These are phyloP conservation scores for Pittosporum tobira DNA, from an alignment of 129 eudicot species.

Conservation along the genomic window DNA sequence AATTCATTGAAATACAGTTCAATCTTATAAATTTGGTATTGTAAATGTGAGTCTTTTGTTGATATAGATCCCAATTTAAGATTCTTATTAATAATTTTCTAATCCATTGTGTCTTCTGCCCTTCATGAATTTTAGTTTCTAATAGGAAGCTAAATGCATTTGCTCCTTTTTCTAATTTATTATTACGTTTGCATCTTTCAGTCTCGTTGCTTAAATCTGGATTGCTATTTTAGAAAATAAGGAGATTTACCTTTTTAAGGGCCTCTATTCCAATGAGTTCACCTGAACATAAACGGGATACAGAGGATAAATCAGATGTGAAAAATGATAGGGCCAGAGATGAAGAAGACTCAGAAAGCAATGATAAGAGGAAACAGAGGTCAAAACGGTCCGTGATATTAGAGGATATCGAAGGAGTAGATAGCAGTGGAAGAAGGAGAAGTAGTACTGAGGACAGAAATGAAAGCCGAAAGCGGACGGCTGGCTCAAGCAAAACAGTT, in stretches of 20 bases:
- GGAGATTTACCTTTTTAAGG: neutral
- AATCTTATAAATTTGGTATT: too few species aligned
- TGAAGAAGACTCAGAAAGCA: constrained; percentile 49
- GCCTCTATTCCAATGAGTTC: constrained; percentile 57
- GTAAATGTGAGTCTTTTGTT: too few species aligned
- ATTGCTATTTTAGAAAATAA: neutral
- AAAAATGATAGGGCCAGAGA: constrained; percentile 44
- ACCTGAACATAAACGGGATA: constrained; percentile 61
- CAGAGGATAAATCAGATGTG: constrained; percentile 40
- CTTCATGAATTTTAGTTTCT: too few species aligned
- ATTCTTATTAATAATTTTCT: too few species aligned
- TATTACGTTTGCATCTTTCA: too few species aligned
- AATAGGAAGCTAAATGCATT: too few species aligned
- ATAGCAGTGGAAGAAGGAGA: constrained; percentile 45
- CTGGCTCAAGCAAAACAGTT: constrained; percentile 51
- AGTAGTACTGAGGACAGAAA: constrained; percentile 39
- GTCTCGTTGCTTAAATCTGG: too few species aligned
- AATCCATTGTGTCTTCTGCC: neutral
- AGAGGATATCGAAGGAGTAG: constrained; percentile 62
- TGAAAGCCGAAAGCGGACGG: constrained; percentile 56
- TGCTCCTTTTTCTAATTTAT: too few species aligned
- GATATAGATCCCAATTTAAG: too few species aligned
- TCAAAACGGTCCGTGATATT: constrained; percentile 45
- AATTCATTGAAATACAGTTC: too few species aligned
- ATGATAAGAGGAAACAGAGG: constrained; percentile 60